phyloP scores from a whole-genome alignment of 257 asterid genomes.

The Gynochthodes officinalis region DNA sequence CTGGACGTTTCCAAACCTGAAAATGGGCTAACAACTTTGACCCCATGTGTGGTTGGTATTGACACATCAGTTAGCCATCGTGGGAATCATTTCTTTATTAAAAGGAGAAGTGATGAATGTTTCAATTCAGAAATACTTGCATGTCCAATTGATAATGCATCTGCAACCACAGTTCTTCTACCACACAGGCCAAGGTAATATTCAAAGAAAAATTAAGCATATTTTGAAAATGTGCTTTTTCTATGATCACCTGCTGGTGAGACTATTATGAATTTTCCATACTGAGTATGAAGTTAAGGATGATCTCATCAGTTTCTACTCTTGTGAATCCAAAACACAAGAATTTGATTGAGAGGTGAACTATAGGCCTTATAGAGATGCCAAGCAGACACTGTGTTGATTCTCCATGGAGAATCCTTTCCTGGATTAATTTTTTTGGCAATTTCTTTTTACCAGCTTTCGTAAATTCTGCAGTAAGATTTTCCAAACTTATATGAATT shows the following conservation, averaged over 20 bases:
- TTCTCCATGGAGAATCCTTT: not conserved
- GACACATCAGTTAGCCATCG: slow-evolving; percentile 89
- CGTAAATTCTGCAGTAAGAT: not conserved
- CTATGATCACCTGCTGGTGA: not conserved
- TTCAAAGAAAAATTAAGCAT: not conserved
- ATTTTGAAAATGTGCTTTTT: not conserved
- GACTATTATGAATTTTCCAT: not conserved
- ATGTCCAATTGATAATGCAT: slow-evolving; percentile 73
- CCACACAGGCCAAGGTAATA: slow-evolving; percentile 87
- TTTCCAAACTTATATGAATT: not conserved
- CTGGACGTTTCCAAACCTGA: slow-evolving; percentile 68
- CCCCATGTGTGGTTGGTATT: slow-evolving; percentile 68
- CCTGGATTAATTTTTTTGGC: not conserved
- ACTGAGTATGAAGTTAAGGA: slow-evolving; percentile 5
- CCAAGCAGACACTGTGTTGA: not conserved
- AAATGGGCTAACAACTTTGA: slow-evolving; percentile 58
- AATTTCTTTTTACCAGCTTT: not conserved
- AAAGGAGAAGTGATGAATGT: slow-evolving; percentile 77
- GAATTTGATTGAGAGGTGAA: not conserved
- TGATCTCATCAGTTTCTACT: not conserved
- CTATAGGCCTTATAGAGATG: not conserved
- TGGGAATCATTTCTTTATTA: slow-evolving; percentile 84
- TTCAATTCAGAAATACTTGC: slow-evolving; percentile 81
- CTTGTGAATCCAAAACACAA: not conserved
- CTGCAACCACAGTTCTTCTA: slow-evolving; percentile 57